Evolutionary conservation across 495 filamentous ascomycete species (phyloP), one percentile per base, ranked within the genome.

Genomic region (Aspergillus funiculosus): DNA sequence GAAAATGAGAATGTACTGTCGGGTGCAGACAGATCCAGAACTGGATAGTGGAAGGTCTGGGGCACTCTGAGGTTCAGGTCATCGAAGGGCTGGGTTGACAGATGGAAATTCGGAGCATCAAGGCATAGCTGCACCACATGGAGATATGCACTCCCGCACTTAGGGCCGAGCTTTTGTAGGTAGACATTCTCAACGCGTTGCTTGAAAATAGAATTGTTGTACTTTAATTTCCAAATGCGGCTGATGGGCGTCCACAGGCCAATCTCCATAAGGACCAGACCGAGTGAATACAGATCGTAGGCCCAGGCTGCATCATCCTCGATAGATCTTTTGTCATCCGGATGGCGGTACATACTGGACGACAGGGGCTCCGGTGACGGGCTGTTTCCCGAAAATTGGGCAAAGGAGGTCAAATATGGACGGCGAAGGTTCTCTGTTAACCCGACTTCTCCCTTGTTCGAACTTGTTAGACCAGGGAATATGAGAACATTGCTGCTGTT

Each of bases 181-280:
- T 79, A 85, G 9, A 80, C 66, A 48, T 71, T 76, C 52, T 84
- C 77, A 15, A 84, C 66, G 18, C 79, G 69, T 15, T 72, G 65
- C 52, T 82, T 81, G 67, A 84, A 84, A 59, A 77, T 75, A n/a
- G 67, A 64, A 9, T 74, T 71, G 36, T 73, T 73, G 58, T 85
- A 85, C 54, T 81, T 82, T 53, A 75, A 61, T 53, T 85, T 85
- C 77, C 77, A 84, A 13, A 83, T 56, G 24, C 76, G 76, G 43
- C 76, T 75, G 27, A 94, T 72, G 2, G 85, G 81, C n/a, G 78
- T 81, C 90, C 90, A 96, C 1, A 95, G 71, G 19, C 89, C 90
- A 46, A 96, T 83, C 43, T 94, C 90, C 21, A 95, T 64, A 8
- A 96, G 70, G 9, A 95, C 71, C 54, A 95, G 76, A 26, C 87